Evolutionary conservation across 73 alveolate species (phyloP).

Genomic region (Symbiodinium natans): DNA sequence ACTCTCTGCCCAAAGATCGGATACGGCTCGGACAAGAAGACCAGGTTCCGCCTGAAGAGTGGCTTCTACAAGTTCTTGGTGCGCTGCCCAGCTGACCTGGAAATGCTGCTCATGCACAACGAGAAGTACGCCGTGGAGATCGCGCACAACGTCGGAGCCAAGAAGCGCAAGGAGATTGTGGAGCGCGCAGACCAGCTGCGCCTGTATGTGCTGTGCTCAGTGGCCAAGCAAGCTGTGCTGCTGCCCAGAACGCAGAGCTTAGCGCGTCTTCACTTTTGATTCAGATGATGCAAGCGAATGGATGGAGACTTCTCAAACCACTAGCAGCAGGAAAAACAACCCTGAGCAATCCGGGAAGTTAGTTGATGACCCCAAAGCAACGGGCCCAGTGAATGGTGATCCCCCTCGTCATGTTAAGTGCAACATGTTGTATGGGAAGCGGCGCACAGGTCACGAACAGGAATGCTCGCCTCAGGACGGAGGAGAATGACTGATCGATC

Average conservation of each 20-base stretch:
- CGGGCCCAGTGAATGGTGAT: no score
- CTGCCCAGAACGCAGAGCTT: no score
- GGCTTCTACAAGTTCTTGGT: conserved; percentile 98
- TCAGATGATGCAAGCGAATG: no score
- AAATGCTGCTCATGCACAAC: conserved; percentile 99
- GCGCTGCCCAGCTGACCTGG: conserved; percentile 98
- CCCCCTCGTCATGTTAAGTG: no score
- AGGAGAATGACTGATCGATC: conserved; percentile 95
- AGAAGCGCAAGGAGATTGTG: conserved; percentile 97
- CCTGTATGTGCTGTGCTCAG: conserved; percentile 95
- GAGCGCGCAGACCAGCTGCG: conserved; percentile 99
- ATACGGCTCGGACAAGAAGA: conserved; percentile 98
- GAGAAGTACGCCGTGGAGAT: conserved; percentile 99
- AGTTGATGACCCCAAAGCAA: neutral
- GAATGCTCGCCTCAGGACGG: conserved; percentile 97
- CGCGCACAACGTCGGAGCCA: conserved; percentile 98
- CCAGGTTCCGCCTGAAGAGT: conserved; percentile 97
- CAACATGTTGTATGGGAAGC: neutral
- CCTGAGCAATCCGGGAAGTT: neutral
- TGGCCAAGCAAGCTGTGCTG: no score
- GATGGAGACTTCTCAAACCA: no score
- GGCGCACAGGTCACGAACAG: conserved; percentile 97
- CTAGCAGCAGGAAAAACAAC: no score
- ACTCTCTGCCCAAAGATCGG: conserved; percentile 98
- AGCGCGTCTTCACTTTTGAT: no score